Percentiles rank a stretch among this genome's conserved stretches.
Conservation (phyloP, 108 stramenopile genomes). For the Nitzschia sp. region DNA sequence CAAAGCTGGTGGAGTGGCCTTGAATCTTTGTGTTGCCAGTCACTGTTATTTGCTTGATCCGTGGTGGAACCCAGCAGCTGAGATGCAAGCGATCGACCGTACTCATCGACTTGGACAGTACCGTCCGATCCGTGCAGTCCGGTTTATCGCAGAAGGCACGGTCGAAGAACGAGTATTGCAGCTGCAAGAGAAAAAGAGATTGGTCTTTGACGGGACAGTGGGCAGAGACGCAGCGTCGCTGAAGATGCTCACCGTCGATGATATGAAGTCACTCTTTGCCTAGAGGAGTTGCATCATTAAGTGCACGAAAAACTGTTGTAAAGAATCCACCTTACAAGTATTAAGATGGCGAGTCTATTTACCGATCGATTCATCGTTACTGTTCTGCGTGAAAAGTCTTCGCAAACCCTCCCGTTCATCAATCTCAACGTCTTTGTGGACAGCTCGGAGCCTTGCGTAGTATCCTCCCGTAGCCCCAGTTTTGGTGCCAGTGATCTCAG, state of each 20-base stretch:
- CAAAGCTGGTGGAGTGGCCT: constrained; percentile 96
- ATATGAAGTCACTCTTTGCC: constrained; percentile 87
- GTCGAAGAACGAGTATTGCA: constrained; percentile 97
- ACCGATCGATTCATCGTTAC: constrained; percentile 2
- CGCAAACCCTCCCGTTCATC: constrained; percentile 35
- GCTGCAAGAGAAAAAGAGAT: constrained; percentile 96
- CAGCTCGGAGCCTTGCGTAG: constrained; percentile 34
- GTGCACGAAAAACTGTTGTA: not conserved
- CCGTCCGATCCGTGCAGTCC: constrained; percentile 90
- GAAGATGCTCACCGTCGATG: constrained; percentile 86
- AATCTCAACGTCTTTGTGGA: constrained; percentile 30
- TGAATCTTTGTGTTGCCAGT: constrained; percentile 94
- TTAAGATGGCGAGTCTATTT: no score
- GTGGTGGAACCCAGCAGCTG: constrained; percentile 93
- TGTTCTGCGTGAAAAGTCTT: constrained; percentile 34
- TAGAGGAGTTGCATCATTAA: constrained; percentile 11
- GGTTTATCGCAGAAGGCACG: constrained; percentile 95
- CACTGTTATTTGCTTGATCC: constrained; percentile 93
- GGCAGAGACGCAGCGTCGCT: constrained; percentile 85
- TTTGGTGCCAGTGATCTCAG: constrained; percentile 59
- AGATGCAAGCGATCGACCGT: constrained; percentile 99
- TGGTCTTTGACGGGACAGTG: constrained; percentile 97
- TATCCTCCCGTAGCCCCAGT: constrained; percentile 46
- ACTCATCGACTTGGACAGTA: constrained; percentile 97
- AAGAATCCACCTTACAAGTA: no score